Base-by-base conservation (phyloP, 2,329 filamentous ascomycete species). In the Teratosphaeria nubilosa region DNA sequence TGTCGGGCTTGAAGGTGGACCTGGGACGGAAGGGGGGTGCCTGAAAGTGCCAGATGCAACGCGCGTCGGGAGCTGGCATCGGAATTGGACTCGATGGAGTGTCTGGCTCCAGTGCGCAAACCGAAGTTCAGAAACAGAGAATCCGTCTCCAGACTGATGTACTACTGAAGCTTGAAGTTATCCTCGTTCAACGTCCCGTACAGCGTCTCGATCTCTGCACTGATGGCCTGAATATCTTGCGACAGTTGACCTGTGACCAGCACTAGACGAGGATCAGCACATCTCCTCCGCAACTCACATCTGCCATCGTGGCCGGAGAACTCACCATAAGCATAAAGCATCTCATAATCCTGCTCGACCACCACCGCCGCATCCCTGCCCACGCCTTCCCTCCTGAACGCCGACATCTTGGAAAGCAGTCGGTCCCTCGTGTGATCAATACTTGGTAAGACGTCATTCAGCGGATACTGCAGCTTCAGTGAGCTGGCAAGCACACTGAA, bases 381-480 rank as follows among this genome's bases (percentile, higher is more conserved):
- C 1, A 79, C 77, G 57, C 85, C 83, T 57, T 86, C 84, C 70
- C 88, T 86, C 58, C 92, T 80, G 73, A 94, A 97, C 67, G 87
- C 84, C 66, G 95, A 94, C 45, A 96, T 88, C 74, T 90, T 92
- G 22, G 90, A 88, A 24, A 99, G 78, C 52, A 97, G 77, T 59
- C 88, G 80, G 70, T 99, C 91, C 62, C 94, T 83, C 48, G 86
- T 85, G 69, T 88, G 84, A 54, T 88, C 84, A 32, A 95, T 88
- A 61, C 86, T 91, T 0, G 94, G 94, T 50, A 97, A 79, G 13
- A 88, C 89, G 69, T 96, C 91, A 37, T 88, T 92, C 59, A 99
- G 79, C 0, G 94, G 91, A 67, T 96, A 97, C 74, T 96, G 91
- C 9, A 97, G 81, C 79, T 95, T 96, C 76, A 97, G 85, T 14